Percentiles rank a stretch among this genome's conserved stretches.
Evolutionary conservation across 2,329 filamentous ascomycete species (phyloP).

Genomic region (Diaporthe australafricana): DNA sequence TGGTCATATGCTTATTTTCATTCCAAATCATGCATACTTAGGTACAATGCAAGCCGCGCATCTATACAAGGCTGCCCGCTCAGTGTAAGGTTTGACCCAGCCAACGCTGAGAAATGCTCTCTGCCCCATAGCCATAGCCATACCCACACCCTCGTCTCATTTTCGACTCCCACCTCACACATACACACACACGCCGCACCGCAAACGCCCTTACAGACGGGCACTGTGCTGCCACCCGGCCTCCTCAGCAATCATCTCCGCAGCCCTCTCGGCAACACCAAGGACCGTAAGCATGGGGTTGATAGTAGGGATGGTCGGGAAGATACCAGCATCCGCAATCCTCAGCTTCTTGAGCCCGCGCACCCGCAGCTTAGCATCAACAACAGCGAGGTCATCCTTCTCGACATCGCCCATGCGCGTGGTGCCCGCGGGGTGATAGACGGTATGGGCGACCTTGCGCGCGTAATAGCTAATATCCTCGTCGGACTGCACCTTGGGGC

Average conservation of each 20-base stretch:
- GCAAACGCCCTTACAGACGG: conserved; percentile 42
- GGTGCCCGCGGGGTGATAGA: conserved; percentile 90
- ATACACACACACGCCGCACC: not conserved
- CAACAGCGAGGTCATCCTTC: conserved; percentile 79
- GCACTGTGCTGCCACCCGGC: conserved; percentile 59
- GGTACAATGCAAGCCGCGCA: not conserved
- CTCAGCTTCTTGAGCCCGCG: conserved; percentile 78
- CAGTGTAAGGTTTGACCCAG: not conserved
- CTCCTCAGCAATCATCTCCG: conserved; percentile 84
- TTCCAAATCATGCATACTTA: not conserved
- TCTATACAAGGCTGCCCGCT: conserved; percentile 11
- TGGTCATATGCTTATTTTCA: not conserved
- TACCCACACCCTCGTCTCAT: not conserved
- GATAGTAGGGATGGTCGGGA: conserved; percentile 85
- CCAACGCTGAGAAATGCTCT: not conserved
- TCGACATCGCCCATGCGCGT: conserved; percentile 87
- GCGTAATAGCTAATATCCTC: conserved; percentile 87
- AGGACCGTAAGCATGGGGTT: conserved; percentile 94
- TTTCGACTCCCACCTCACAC: not conserved
- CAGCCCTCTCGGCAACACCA: conserved; percentile 83
- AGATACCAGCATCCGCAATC: conserved; percentile 88
- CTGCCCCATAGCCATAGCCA: too few species aligned
- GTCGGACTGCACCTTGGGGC: conserved; percentile 78
- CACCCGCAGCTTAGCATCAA: conserved; percentile 80
- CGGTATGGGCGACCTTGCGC: conserved; percentile 83